These are phyloP conservation scores for Aspergillus oerlinghausenensis DNA, from an alignment of 2,329 filamentous ascomycete species.

Conservation along the genomic window DNA sequence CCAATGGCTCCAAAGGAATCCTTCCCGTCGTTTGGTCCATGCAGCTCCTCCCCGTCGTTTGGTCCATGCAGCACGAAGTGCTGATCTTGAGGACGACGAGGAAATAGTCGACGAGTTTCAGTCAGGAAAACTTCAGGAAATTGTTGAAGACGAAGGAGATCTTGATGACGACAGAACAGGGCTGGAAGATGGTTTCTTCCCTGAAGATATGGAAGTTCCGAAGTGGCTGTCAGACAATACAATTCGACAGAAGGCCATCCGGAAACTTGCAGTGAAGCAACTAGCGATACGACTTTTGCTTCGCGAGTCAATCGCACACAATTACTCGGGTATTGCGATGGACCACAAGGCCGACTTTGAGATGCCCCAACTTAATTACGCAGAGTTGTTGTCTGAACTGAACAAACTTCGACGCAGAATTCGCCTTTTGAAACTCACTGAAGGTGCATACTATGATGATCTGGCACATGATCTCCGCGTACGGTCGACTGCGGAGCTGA, in stretches of 20 bases:
- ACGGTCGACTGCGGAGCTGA: constrained; percentile 13
- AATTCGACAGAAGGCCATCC: constrained; percentile 34
- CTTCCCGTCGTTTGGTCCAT: background rate
- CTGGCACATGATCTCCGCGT: constrained; percentile 24
- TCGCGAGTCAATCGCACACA: constrained; percentile 36
- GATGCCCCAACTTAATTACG: constrained; percentile 25
- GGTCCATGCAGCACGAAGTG: background rate
- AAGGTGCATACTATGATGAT: constrained; percentile 27
- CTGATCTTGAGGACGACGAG: background rate
- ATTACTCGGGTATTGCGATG: constrained; percentile 31
- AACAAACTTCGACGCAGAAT: constrained; percentile 30
- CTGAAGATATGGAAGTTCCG: constrained; percentile 20
- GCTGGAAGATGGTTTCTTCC: constrained; percentile 13
- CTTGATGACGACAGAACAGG: constrained; percentile 2
- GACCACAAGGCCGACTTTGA: constrained; percentile 27
- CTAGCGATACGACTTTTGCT: constrained; percentile 37
- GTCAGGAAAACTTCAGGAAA: background rate
- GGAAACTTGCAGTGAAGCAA: constrained; percentile 36
- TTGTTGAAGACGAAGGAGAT: constrained; percentile 3
- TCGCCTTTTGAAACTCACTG: constrained; percentile 22
- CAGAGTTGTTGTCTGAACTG: constrained; percentile 31
- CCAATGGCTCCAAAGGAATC: background rate
- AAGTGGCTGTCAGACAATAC: constrained; percentile 27
- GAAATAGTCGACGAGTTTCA: background rate
- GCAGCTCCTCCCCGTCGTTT: background rate